Conservation (phyloP, 495 filamentous ascomycete genomes). For the Xylaria palmicola region DNA sequence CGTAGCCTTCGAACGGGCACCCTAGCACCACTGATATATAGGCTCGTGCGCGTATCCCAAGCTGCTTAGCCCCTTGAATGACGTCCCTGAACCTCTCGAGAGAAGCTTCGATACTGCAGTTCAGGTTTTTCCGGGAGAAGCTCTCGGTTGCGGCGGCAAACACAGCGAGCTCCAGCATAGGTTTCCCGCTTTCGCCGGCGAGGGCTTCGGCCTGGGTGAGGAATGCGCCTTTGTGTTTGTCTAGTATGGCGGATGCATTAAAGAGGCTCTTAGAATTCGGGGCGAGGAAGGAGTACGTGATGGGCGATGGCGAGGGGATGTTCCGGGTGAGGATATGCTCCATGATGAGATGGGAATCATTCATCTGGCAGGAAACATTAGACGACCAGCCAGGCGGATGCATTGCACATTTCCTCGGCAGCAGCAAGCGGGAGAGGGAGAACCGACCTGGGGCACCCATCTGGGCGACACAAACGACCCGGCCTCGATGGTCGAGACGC, state of each 20-base stretch:
- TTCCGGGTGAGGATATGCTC: conserved; percentile 68
- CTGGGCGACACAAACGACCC: conserved; percentile 94
- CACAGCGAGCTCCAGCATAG: conserved; percentile 75
- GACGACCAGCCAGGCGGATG: conserved; percentile 4
- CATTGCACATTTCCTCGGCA: not conserved
- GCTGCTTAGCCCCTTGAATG: conserved; percentile 67
- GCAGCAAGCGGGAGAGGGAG: too few species aligned
- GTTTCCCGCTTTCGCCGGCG: conserved; percentile 31
- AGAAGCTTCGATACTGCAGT: conserved; percentile 81
- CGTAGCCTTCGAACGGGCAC: conserved; percentile 89
- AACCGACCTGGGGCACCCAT: conserved; percentile 90
- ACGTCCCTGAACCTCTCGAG: conserved; percentile 74
- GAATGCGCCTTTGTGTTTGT: conserved; percentile 38
- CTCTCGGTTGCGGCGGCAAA: conserved; percentile 91
- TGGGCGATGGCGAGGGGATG: conserved; percentile 60
- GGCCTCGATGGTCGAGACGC: conserved; percentile 85
- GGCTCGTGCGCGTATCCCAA: conserved; percentile 74
- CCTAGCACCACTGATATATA: conserved; percentile 95
- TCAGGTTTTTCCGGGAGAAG: conserved; percentile 89
- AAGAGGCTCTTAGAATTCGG: conserved; percentile 81
- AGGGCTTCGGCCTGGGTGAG: conserved; percentile 36
- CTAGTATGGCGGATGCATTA: conserved; percentile 49
- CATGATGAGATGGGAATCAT: conserved; percentile 81
- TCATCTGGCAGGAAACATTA: conserved; percentile 64
- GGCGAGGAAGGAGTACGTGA: conserved; percentile 91